Base-by-base conservation (phyloP, 1,284 basidiomycete species). In the Puccinia coronata region DNA sequence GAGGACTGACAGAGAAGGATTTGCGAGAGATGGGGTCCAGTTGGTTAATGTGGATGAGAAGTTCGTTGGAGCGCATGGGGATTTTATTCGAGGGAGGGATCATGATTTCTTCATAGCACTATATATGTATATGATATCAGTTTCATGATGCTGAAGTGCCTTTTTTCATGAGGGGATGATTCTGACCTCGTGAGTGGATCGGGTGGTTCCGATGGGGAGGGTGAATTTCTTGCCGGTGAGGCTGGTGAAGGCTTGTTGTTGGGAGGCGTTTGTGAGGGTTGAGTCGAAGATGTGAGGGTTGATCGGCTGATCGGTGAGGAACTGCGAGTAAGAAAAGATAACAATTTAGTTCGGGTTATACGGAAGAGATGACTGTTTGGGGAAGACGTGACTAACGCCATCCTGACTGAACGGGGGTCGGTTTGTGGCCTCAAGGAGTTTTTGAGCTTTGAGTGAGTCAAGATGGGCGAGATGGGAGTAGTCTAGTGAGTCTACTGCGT, bases 11-110 rank as follows among this genome's bases (percentile, higher is more conserved):
- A 8, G 84, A 84, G 75, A 86, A 86, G 0, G 86, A 85, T 80
- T 84, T 84, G 6, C 83, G 83, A 49, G 84, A 84, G 59, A 86
- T 82, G 11, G 82, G 80, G 34, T 86, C 85, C 84, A 86, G 84
- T 63, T 86, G 85, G 1, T 67, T 41, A 47, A 86, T 84, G 8
- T 84, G 83, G 25, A 86, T 83, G 28, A 85, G 83, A 1, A 84
- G 82, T 82, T 86, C 86, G 41, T 83, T 73, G 31, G 47, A 78
- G 39, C 86, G 85, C 78, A 86, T 83, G 0, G 86, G 86, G 31
- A 86, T 82, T 34, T 84, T 84, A 34, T 83, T 81, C 28, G 86
- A 84, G 53, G 86, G 85, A 2, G 86, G 86, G 31, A 86, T 85
- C 53, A 84, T 85, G 67, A 86, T 84, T 73, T 86, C 84, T 71